Evolutionary conservation across 495 filamentous ascomycete genomes (phyloP).

Genomic region (Podospora tetraspora): DNA sequence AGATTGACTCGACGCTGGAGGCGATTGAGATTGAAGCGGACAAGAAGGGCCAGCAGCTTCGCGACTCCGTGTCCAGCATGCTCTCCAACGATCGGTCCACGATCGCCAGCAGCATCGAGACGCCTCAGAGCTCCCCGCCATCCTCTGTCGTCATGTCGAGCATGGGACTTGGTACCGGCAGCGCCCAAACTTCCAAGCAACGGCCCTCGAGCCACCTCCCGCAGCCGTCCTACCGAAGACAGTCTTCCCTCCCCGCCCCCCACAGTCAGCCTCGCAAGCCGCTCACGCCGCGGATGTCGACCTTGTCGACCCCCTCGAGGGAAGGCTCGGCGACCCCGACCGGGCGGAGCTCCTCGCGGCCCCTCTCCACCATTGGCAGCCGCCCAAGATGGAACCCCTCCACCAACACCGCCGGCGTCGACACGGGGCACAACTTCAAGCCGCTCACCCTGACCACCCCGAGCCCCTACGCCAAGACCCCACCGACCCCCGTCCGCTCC

Average conservation of each 20-base stretch:
- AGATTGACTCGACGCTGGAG: constrained; percentile 68
- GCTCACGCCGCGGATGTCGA: constrained; percentile 34
- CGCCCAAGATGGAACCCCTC: constrained; percentile 78
- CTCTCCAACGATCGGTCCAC: constrained; percentile 80
- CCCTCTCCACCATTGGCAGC: constrained; percentile 44
- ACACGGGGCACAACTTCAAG: constrained; percentile 66
- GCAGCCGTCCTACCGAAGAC: constrained; percentile 36
- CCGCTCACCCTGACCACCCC: constrained; percentile 58
- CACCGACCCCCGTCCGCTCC: constrained; percentile 31
- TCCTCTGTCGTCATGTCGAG: constrained; percentile 74
- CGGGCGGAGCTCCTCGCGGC: constrained; percentile 44
- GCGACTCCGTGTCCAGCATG: constrained; percentile 91
- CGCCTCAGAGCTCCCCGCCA: constrained; percentile 83
- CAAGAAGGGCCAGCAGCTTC: constrained; percentile 64
- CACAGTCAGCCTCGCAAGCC: constrained; percentile 24
- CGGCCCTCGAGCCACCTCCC: constrained; percentile 37
- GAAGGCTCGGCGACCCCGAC: constrained; percentile 54
- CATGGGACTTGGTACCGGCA: constrained; percentile 44
- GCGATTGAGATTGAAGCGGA: constrained; percentile 68
- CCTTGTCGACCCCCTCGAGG: constrained; percentile 39
- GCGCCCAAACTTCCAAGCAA: constrained; percentile 37
- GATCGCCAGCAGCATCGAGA: constrained; percentile 65
- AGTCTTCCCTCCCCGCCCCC: constrained; percentile 29
- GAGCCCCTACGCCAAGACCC: constrained; percentile 53
- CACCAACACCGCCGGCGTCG: constrained; percentile 61